Conservation (phyloP, 2,329 filamentous ascomycete genomes). For the Xylaria sp. region DNA sequence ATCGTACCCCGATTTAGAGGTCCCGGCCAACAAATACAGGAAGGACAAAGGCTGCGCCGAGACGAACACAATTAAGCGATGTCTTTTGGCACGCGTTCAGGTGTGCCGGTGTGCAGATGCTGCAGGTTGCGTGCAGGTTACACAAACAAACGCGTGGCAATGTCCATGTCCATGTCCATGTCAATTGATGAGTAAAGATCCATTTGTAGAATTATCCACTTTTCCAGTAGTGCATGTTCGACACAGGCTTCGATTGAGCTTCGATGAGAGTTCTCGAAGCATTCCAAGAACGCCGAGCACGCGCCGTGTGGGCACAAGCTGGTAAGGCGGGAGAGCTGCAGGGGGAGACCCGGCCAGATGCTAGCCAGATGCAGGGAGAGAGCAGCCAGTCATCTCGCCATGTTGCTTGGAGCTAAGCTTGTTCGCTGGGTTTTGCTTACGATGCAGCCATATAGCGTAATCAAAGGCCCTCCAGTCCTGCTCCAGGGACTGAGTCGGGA, state of each 20-base stretch:
- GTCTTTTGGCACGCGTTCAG: neutral
- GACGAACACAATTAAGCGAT: neutral
- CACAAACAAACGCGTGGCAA: conserved; percentile 23
- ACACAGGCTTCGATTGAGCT: conserved; percentile 42
- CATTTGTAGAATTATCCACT: conserved; percentile 32
- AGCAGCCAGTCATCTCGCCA: conserved; percentile 41
- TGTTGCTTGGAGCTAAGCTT: conserved; percentile 32
- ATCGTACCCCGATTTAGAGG: neutral
- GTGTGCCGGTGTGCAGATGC: no score
- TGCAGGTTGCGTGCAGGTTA: no score
- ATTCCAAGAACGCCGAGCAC: conserved; percentile 39
- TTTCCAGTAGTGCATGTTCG: conserved; percentile 38
- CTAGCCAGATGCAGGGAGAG: conserved; percentile 36
- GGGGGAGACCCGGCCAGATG: conserved; percentile 39
- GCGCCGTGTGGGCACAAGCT: conserved; percentile 39
- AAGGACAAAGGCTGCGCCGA: neutral
- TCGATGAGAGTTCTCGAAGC: conserved; percentile 49
- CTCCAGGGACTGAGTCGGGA: conserved; percentile 43
- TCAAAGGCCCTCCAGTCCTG: no score
- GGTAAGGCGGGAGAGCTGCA: conserved; percentile 41
- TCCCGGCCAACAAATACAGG: neutral
- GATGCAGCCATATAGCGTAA: conserved; percentile 42
- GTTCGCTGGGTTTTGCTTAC: conserved; percentile 42
- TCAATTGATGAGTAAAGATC: conserved; percentile 12
- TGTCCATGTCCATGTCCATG: no score